Conservation (phyloP, 2,329 filamentous ascomycete genomes). For the Arthrobotrys sinensis region DNA sequence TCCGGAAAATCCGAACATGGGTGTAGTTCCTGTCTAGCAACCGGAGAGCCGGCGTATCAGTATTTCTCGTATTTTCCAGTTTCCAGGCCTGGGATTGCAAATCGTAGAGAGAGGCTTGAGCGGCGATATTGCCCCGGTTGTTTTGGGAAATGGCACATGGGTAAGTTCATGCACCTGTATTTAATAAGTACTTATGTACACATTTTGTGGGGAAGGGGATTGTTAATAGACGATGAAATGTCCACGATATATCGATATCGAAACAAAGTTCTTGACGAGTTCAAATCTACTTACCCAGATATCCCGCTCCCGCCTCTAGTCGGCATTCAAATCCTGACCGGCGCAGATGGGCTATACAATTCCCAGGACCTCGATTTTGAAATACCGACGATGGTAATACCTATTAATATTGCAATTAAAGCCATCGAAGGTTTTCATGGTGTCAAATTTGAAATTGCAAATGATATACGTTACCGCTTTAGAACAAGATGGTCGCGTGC, state of each 20-base stretch:
- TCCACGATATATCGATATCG: no score
- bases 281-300: neutral
- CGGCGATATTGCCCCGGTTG: neutral
- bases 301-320: neutral
- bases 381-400: neutral
- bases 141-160: neutral
- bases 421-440: neutral
- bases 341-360: neutral
- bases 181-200: no score
- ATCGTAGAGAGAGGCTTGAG: no score
- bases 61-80: neutral
- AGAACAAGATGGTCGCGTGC: neutral
- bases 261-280: neutral
- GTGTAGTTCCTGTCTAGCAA: neutral
- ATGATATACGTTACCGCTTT: neutral
- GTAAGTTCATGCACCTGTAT: neutral
- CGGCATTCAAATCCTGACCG: neutral
- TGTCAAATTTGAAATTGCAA: neutral
- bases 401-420: neutral
- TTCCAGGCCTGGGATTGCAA: no score
- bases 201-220: no score
- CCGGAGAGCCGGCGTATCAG: neutral
- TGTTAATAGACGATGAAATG: no score
- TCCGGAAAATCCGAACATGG: neutral
- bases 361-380: neutral